A percentile compares a stretch with the other conserved stretches of the same genome.
These are phyloP conservation scores for Ophiostoma perfectum DNA, from an alignment of 2,329 filamentous ascomycete species.

Conservation along the genomic window DNA sequence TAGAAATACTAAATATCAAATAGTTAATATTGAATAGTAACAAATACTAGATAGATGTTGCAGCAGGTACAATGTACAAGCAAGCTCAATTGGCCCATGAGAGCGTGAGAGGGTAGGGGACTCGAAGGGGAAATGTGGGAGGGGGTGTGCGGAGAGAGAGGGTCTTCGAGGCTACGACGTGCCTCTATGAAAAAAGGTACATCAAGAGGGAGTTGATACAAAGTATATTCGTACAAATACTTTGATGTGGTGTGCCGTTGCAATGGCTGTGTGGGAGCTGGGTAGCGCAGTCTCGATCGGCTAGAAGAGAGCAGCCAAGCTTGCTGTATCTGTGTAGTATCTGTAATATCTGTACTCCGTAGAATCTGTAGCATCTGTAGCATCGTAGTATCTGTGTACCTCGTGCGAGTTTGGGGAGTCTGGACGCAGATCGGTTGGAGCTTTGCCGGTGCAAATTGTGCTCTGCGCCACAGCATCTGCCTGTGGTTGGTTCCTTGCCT, in stretches of 20 bases:
- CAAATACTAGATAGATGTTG: background rate
- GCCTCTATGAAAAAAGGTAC: conserved; percentile 6
- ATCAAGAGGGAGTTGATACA: background rate
- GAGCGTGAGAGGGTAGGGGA: conserved; percentile 4
- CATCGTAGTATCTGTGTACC: background rate
- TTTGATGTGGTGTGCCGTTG: background rate
- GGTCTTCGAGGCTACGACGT: conserved; percentile 13
- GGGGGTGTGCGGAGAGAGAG: conserved; percentile 13
- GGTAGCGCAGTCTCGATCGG: conserved; percentile 6
- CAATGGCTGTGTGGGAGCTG: background rate
- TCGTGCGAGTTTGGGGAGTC: background rate
- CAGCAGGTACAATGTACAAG: background rate
- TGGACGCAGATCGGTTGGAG: conserved; percentile 6
- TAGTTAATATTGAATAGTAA: background rate
- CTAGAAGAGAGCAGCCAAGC: conserved; percentile 1
- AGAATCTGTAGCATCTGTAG: too few species aligned
- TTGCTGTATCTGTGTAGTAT: background rate
- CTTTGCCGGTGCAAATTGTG: background rate
- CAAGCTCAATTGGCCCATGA: conserved; percentile 5
- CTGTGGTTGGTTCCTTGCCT: background rate
- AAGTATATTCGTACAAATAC: conserved; percentile 5
- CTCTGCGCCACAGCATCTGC: background rate
- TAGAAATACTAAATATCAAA: background rate
- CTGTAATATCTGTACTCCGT: too few species aligned
- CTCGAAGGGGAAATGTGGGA: background rate